These are phyloP conservation scores for Eutrema yunnanense DNA, from an alignment of 345 rosid genomes.

Conservation along the genomic window DNA sequence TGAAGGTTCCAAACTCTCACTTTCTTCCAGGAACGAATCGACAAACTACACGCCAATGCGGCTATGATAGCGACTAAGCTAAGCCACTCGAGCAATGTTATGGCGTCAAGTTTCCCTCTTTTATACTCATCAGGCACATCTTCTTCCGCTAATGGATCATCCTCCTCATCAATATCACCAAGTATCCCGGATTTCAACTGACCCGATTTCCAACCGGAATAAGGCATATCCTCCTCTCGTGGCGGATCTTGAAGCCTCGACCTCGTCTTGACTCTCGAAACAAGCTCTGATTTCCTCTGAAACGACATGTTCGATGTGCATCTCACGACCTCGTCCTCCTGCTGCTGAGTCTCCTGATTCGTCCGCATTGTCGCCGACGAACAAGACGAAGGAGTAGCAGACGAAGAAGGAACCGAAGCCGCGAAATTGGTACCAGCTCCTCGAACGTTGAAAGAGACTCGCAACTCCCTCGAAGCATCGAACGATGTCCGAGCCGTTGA, in stretches of 20 bases:
- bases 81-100: constrained; percentile 63
- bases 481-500: constrained; percentile 21
- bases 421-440: not conserved
- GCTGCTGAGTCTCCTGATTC: constrained; percentile 7
- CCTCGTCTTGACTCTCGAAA: constrained; percentile 47
- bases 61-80: constrained; percentile 50
- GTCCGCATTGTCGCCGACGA: constrained; percentile 20
- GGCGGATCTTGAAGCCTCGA: constrained; percentile 79
- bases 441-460: constrained; percentile 49
- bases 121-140: constrained; percentile 73
- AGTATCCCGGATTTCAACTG: constrained; percentile 47
- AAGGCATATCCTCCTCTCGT: constrained; percentile 36
- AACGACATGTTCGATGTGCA: constrained; percentile 51
- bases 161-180: constrained; percentile 48
- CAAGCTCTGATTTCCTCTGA: constrained; percentile 35
- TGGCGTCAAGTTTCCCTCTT: constrained; percentile 28
- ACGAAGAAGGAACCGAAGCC: constrained; percentile 9
- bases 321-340: constrained; percentile 35
- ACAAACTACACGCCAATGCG: constrained; percentile 46
- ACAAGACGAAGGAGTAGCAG: constrained; percentile 12
- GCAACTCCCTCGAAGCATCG: constrained; percentile 34
- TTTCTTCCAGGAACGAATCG: constrained; percentile 30
- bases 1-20: constrained; percentile 43
- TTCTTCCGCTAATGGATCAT: constrained; percentile 57
- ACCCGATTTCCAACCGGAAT: constrained; percentile 47